Percentiles rank a stretch among this genome's conserved stretches.
Conservation (phyloP, 148 eudicot species). For the Nepenthes mirabilis region DNA sequence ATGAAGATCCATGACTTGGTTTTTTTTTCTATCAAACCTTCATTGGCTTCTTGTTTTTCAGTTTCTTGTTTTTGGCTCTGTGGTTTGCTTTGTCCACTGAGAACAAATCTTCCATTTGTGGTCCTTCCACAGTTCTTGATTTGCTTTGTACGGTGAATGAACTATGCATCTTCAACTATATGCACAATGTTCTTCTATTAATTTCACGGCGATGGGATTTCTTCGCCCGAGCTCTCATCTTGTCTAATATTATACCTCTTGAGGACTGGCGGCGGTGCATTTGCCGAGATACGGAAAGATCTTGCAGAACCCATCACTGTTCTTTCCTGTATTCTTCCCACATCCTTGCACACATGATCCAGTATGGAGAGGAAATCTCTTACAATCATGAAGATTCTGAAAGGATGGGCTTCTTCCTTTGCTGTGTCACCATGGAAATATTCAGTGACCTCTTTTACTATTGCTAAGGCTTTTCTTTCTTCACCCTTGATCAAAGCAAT, state of each 20-base stretch:
- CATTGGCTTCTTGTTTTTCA: too few relatives aligned
- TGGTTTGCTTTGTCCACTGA: too few relatives aligned
- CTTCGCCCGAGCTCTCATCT: slow-evolving; percentile 45
- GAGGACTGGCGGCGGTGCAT: slow-evolving; percentile 47
- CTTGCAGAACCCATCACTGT: slow-evolving; percentile 58
- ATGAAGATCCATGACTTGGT: too few relatives aligned
- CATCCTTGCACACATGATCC: slow-evolving; percentile 58
- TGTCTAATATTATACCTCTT: slow-evolving; percentile 33
- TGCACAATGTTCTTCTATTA: neutral
- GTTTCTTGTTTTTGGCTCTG: too few relatives aligned
- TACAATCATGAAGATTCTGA: slow-evolving; percentile 52
- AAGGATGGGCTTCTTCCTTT: slow-evolving; percentile 51
- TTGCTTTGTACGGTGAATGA: too few relatives aligned
- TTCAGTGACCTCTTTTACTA: slow-evolving; percentile 46
- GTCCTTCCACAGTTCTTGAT: neutral
- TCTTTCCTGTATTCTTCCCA: slow-evolving; percentile 53
- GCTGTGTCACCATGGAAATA: slow-evolving; percentile 52
- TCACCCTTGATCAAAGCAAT: slow-evolving; percentile 28
- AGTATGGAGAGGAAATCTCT: slow-evolving; percentile 42
- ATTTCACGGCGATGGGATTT: slow-evolving; percentile 38
- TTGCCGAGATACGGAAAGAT: slow-evolving; percentile 70
- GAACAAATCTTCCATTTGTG: neutral
- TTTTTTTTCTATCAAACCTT: too few relatives aligned
- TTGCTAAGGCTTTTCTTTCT: slow-evolving; percentile 30
- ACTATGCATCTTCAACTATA: neutral